phyloP scores from a whole-genome alignment of 257 asterid species.

The Verbascum thapsus region DNA sequence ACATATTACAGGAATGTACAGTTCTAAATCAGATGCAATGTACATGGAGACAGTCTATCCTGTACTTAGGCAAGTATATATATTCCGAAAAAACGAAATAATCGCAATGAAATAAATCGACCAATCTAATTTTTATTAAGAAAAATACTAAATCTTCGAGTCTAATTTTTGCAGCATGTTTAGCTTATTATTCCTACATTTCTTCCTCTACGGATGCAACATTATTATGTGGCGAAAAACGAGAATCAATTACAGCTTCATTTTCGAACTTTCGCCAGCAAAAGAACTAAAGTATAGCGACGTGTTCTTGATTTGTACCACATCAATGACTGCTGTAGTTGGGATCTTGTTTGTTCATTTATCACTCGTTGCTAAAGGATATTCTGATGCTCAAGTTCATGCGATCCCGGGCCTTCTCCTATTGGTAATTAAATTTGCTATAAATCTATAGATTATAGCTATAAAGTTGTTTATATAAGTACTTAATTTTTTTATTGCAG shows the following conservation, averaged over 20 bases:
- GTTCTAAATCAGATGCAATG: constrained; percentile 51
- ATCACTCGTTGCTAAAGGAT: constrained; percentile 68
- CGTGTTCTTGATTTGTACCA: constrained; percentile 75
- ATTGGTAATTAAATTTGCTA: constrained; percentile 48
- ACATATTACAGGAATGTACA: constrained; percentile 72
- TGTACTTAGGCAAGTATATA: constrained; percentile 83
- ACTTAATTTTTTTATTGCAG: constrained; percentile 36
- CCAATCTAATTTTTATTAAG: neutral
- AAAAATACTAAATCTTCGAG: constrained; percentile 1
- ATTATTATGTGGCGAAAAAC: constrained; percentile 88
- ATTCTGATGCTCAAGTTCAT: constrained; percentile 61
- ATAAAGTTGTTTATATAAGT: neutral
- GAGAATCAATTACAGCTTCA: constrained; percentile 82
- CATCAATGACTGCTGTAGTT: constrained; percentile 68
- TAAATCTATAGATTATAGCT: neutral
- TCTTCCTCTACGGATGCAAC: constrained; percentile 88
- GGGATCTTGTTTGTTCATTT: constrained; percentile 78
- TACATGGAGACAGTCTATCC: constrained; percentile 97
- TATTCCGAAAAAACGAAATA: neutral
- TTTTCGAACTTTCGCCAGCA: constrained; percentile 65
- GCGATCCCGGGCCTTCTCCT: constrained; percentile 75
- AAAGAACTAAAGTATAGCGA: constrained; percentile 76
- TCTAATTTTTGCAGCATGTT: constrained; percentile 80
- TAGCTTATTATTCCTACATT: constrained; percentile 74
- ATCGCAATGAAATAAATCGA: neutral